A percentile compares a stretch with the other conserved stretches of the same genome.
These are phyloP conservation scores for Biscogniauxia marginata DNA, from an alignment of 2,329 filamentous ascomycete genomes.

Conservation along the genomic window DNA sequence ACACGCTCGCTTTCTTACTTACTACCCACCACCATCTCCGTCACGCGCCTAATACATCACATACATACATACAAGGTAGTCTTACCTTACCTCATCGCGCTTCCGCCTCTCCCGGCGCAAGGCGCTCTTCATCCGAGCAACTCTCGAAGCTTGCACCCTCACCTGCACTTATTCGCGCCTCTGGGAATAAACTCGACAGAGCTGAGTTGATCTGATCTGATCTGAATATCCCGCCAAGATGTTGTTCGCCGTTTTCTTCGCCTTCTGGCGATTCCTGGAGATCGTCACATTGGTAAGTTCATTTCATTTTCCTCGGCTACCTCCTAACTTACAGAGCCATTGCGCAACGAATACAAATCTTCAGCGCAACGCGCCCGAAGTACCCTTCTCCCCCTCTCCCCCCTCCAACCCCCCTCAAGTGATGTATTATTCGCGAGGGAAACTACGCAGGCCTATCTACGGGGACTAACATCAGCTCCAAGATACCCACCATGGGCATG, in stretches of 20 bases:
- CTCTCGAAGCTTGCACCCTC: neutral
- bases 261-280: constrained; percentile 60
- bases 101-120: neutral
- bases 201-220: too few relatives aligned
- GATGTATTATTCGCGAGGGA: too few relatives aligned
- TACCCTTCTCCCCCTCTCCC: too few relatives aligned
- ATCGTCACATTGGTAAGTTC: constrained; percentile 61
- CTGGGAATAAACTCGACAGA: neutral
- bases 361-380: too few relatives aligned
- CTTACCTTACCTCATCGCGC: neutral
- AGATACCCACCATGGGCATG: constrained; percentile 68
- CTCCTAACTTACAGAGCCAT: too few relatives aligned
- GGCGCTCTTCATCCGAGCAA: too few relatives aligned
- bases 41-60: neutral
- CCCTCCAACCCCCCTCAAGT: too few relatives aligned
- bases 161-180: neutral
- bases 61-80: neutral
- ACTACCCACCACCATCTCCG: neutral
- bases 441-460: too few relatives aligned
- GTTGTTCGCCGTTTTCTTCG: constrained; percentile 63
- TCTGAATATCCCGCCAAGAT: constrained; percentile 43
- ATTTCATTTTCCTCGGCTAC: neutral
- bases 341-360: too few relatives aligned
- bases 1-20: neutral
- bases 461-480: constrained; percentile 1